A percentile compares a stretch with the other conserved stretches of the same genome.
Conservation (phyloP, 2,329 filamentous ascomycete genomes). For the Fusarium mexicanum region DNA sequence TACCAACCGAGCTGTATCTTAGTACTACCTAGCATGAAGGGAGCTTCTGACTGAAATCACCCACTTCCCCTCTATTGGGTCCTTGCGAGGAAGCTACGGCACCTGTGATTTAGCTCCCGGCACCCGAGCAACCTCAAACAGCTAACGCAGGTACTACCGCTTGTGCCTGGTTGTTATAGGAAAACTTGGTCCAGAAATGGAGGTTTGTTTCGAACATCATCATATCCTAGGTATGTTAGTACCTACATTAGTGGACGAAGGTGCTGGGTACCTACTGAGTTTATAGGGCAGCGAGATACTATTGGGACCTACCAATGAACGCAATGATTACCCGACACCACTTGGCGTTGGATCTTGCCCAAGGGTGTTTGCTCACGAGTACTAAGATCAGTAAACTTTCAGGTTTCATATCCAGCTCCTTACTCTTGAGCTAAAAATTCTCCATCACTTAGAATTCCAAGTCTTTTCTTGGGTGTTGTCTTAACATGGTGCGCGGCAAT, state of each 20-base stretch:
- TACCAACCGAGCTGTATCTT: neutral
- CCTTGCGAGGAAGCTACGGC: slow-evolving; percentile 7
- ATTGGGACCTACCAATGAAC: neutral
- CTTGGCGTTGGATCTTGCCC: neutral
- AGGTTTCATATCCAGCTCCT: neutral
- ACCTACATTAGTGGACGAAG: neutral
- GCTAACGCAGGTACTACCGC: slow-evolving; percentile 20
- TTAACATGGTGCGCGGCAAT: neutral
- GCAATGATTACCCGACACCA: neutral
- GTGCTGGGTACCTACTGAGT: neutral
- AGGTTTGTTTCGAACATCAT: slow-evolving; percentile 22
- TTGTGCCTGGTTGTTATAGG: slow-evolving; percentile 8
- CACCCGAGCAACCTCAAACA: slow-evolving; percentile 27
- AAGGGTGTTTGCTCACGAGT: neutral
- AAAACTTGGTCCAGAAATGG: slow-evolving; percentile 7
- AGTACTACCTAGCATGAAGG: neutral
- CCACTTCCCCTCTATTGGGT: neutral
- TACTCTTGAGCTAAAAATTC: neutral
- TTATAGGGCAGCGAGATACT: neutral
- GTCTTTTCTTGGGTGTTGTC: neutral
- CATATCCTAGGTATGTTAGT: neutral
- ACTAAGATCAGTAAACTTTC: neutral
- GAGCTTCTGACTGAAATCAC: neutral
- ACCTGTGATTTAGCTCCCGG: slow-evolving; percentile 22
- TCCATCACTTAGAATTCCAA: slow-evolving; percentile 10